These are phyloP conservation scores for Pseudotsuga menziesii DNA, from an alignment of 75 land plant genomes.

Conservation along the genomic window DNA sequence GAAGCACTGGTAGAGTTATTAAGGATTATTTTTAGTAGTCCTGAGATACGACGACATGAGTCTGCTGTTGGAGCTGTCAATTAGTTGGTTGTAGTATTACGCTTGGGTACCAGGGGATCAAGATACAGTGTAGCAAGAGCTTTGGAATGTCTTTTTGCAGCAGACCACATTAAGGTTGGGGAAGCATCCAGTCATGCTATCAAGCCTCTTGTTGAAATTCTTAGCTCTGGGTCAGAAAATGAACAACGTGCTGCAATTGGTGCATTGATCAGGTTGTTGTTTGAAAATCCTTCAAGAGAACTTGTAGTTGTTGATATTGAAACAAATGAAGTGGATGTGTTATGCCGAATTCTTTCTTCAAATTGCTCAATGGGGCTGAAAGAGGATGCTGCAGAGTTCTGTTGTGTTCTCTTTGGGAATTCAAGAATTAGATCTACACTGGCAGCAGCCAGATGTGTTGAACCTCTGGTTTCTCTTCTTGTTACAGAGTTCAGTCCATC, in stretches of 20 bases:
- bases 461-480: conserved; percentile 84
- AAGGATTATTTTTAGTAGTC: no score
- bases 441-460: conserved; percentile 89
- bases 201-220: conserved; percentile 87
- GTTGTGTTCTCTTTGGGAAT: conserved; percentile 78
- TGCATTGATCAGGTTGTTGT: conserved; percentile 66
- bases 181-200: conserved; percentile 79
- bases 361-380: conserved; percentile 82
- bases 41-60: no score
- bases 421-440: conserved; percentile 75
- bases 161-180: conserved; percentile 76
- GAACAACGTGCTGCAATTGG: conserved; percentile 94
- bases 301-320: conserved; percentile 91
- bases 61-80: no score
- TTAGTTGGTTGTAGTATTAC: conserved; percentile 12
- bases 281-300: conserved; percentile 80
- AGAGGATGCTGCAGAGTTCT: conserved; percentile 90
- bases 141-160: conserved; percentile 67
- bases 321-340: conserved; percentile 87
- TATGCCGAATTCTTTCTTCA: conserved; percentile 78
- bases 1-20: no score
- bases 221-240: conserved; percentile 75
- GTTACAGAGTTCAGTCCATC: conserved; percentile 57
- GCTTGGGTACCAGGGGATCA: conserved; percentile 84
- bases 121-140: conserved; percentile 92